These are phyloP conservation scores for Plantago ovata DNA, from an alignment of 257 asterid species.

Conservation along the genomic window DNA sequence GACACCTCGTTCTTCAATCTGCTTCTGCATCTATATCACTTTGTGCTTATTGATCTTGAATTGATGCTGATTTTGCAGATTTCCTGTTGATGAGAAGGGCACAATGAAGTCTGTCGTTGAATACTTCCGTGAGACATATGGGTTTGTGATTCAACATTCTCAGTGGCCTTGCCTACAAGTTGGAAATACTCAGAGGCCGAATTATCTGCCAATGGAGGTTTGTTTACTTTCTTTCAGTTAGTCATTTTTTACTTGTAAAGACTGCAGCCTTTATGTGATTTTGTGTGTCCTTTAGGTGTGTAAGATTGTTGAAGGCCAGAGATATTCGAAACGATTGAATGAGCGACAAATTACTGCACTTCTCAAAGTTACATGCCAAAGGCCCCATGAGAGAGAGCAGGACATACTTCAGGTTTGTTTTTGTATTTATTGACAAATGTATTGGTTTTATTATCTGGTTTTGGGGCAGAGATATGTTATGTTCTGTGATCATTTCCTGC, in stretches of 20 bases:
- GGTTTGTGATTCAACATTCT: conserved; percentile 65
- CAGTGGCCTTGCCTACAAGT: conserved; percentile 96
- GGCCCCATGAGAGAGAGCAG: conserved; percentile 72
- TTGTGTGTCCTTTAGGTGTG: conserved; percentile 54
- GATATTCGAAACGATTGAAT: conserved; percentile 87
- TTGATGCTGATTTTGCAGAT: conserved; percentile 38
- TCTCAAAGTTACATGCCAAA: conserved; percentile 94
- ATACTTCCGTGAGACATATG: conserved; percentile 80
- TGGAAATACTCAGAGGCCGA: conserved; percentile 82
- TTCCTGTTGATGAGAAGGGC: conserved; percentile 87
- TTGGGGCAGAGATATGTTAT: background rate
- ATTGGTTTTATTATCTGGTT: background rate
- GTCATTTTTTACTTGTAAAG: background rate
- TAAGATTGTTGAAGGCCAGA: conserved; percentile 91
- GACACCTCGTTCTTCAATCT: background rate
- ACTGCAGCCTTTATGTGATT: background rate
- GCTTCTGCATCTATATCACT: background rate
- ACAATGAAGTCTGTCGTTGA: conserved; percentile 82
- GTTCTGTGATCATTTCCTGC: background rate
- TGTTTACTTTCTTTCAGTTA: conserved; percentile 5
- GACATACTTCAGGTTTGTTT: conserved; percentile 68
- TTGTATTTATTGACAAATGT: background rate
- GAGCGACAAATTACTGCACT: conserved; percentile 91
- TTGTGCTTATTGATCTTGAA: conserved; percentile 9
- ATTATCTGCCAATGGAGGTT: conserved; percentile 97